Conservation (phyloP, 768 basidiomycete genomes). For the Clathrus columnatus region DNA sequence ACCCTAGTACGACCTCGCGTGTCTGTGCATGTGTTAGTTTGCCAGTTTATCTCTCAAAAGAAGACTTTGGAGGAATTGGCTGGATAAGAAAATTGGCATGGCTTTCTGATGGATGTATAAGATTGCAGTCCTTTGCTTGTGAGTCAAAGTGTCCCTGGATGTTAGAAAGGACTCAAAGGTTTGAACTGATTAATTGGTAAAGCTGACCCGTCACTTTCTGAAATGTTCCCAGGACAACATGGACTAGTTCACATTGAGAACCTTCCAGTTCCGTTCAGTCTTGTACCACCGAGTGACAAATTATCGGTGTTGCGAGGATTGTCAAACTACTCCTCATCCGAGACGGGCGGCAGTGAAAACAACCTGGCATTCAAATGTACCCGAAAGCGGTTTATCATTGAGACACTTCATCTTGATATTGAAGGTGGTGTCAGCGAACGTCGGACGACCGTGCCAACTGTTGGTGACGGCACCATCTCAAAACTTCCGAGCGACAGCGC, state of each 20-base stretch:
- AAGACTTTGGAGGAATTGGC: slow-evolving; percentile 50
- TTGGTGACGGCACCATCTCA: background rate
- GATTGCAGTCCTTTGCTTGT: slow-evolving; percentile 75
- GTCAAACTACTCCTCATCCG: slow-evolving; percentile 36
- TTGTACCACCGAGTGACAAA: slow-evolving; percentile 72
- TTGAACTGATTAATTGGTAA: slow-evolving; percentile 3
- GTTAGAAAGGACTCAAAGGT: too few relatives aligned
- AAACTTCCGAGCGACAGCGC: slow-evolving; percentile 13
- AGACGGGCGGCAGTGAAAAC: slow-evolving; percentile 79
- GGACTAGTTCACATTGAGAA: slow-evolving; percentile 74
- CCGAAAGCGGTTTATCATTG: slow-evolving; percentile 77
- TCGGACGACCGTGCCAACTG: slow-evolving; percentile 38
- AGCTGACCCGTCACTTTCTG: slow-evolving; percentile 72
- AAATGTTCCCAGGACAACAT: slow-evolving; percentile 75
- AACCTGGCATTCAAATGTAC: slow-evolving; percentile 93
- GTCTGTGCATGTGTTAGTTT: slow-evolving; percentile 64
- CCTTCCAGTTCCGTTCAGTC: slow-evolving; percentile 64
- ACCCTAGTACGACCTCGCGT: slow-evolving; percentile 27
- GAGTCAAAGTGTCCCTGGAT: too few relatives aligned
- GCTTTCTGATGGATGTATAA: slow-evolving; percentile 68
- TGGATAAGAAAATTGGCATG: slow-evolving; percentile 77
- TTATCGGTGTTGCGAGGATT: slow-evolving; percentile 80
- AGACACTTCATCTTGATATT: slow-evolving; percentile 82
- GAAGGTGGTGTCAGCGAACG: slow-evolving; percentile 80
- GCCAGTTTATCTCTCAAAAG: slow-evolving; percentile 51